Percentiles rank a stretch among this genome's conserved stretches.
Evolutionary conservation across 805 yeast genomes (phyloP).

Genomic region (Saccharomycopsis sp.): DNA sequence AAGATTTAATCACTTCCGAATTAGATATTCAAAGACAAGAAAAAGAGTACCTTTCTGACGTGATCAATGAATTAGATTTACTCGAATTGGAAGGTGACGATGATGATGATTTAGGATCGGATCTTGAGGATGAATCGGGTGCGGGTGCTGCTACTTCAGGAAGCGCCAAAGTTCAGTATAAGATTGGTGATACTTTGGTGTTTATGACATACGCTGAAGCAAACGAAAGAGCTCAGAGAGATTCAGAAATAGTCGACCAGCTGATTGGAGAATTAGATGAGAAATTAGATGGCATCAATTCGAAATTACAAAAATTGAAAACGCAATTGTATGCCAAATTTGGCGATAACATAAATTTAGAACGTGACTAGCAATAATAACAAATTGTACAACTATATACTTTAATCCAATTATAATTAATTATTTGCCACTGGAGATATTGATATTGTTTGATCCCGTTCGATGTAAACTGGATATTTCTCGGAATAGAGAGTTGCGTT

Average conservation of each 20-base stretch:
- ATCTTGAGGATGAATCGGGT: slow-evolving; percentile 32
- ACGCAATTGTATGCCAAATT: slow-evolving; percentile 77
- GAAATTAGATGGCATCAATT: slow-evolving; percentile 45
- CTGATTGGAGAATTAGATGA: slow-evolving; percentile 41
- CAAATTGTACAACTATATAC: too few relatives aligned
- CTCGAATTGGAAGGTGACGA: slow-evolving; percentile 42
- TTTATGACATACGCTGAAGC: slow-evolving; percentile 60
- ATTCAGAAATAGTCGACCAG: slow-evolving; percentile 44
- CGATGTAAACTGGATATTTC: slow-evolving; percentile 15
- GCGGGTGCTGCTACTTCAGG: not conserved
- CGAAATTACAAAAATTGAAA: slow-evolving; percentile 55
- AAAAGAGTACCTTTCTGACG: slow-evolving; percentile 84
- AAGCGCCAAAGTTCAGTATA: slow-evolving; percentile 44
- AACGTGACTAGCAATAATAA: slow-evolving; percentile 42
- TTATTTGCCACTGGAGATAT: not conserved
- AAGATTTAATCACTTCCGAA: slow-evolving; percentile 48
- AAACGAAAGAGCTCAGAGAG: slow-evolving; percentile 58
- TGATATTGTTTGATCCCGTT: slow-evolving; percentile 10
- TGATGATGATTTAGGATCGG: slow-evolving; percentile 3
- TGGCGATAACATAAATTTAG: slow-evolving; percentile 84
- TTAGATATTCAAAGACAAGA: slow-evolving; percentile 51
- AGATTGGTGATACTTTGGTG: slow-evolving; percentile 78
- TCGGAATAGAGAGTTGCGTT: not conserved
- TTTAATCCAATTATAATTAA: too few relatives aligned
- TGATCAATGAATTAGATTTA: slow-evolving; percentile 76